Evolutionary conservation across 2,329 filamentous ascomycete species (phyloP).

Genomic region (Arachnomyces sp.): DNA sequence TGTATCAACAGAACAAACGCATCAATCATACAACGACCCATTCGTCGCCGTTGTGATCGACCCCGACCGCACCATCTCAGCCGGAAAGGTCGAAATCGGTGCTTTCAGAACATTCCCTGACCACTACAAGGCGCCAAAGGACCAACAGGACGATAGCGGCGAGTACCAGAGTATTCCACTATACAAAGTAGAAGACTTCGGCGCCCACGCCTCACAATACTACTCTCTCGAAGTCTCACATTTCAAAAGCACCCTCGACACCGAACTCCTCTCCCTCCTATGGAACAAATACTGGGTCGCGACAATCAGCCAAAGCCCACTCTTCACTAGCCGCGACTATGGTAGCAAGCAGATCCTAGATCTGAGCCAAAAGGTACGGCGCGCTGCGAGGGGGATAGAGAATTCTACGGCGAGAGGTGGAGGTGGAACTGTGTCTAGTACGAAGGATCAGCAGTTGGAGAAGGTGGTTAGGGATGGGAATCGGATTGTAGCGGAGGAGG

Average conservation of each 20-base stretch:
- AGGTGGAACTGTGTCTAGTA: slow-evolving; percentile 14
- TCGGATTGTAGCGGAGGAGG: slow-evolving; percentile 51
- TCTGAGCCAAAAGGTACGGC: slow-evolving; percentile 70
- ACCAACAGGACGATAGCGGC: slow-evolving; percentile 40
- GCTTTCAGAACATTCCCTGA: slow-evolving; percentile 88
- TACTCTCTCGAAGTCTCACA: slow-evolving; percentile 87
- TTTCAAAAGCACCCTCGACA: slow-evolving; percentile 89
- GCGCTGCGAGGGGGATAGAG: slow-evolving; percentile 46
- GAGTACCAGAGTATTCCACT: slow-evolving; percentile 62
- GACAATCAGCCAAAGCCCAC: slow-evolving; percentile 81
- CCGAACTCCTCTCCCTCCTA: slow-evolving; percentile 73
- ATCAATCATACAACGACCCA: slow-evolving; percentile 80
- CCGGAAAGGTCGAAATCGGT: slow-evolving; percentile 93
- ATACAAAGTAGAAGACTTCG: slow-evolving; percentile 93
- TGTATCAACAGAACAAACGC: slow-evolving; percentile 75
- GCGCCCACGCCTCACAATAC: slow-evolving; percentile 82
- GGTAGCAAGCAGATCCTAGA: slow-evolving; percentile 88
- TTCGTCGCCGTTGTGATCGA: slow-evolving; percentile 96
- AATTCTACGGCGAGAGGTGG: slow-evolving; percentile 15
- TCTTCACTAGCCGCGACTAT: slow-evolving; percentile 89
- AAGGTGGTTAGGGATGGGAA: slow-evolving; percentile 51
- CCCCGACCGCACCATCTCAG: slow-evolving; percentile 87
- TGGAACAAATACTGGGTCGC: slow-evolving; percentile 99
- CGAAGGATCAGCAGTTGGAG: slow-evolving; percentile 41
- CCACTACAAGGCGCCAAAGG: slow-evolving; percentile 54